Base-by-base conservation (phyloP, 1,139 yeast genomes). In the Yamadazyma spencermartinsiae region DNA sequence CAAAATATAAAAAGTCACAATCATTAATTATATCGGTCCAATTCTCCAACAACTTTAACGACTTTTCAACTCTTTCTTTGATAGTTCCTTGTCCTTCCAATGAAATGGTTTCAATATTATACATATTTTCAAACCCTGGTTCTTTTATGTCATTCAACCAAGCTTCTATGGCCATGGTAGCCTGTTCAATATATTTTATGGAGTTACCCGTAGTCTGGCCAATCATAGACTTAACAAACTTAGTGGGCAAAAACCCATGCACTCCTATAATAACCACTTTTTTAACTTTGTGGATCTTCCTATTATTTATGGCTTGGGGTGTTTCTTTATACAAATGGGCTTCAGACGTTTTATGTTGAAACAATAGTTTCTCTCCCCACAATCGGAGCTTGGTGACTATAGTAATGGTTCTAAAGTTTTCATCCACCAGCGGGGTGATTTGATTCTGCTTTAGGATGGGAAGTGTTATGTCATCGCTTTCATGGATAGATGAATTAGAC, bases 201-300 rank as follows among this genome's bases (percentile, higher is more conserved):
- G 81, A 63, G 29, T 58, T 66, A 0, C 79, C 80, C 0, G 80
- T 74, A 8, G 68, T 50, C 36, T 70, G 75, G 0, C 79, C 80
- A 17, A 76, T 62, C 31, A 73, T 52, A 42, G 70, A 51, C 47
- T 65, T 61, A 11, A 74, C 79, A 54, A 77, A 60, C 44, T 76
- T 78, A 20, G 90, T 84, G 0, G 98, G 98, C 63, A 92, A 88
- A 54, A 90, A 92, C 1, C 98, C 98, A 64, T 92, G 98, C 1
- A 92, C 90, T 0, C 76, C 72, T 23, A 78, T 59, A 1, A 76
- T 60, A 2, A 75, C 66, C 3, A 68, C 72, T 33, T 57, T 65
- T 37, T 66, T 67, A 13, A 56, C 48, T 8, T 39, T 38, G 7
- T 41, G 37, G 4, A 39, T 37, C 35, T 58, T 58, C 29, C 51